phyloP scores from a whole-genome alignment of 352 stramenopile genomes.

The Globisporangium takayamanum region DNA sequence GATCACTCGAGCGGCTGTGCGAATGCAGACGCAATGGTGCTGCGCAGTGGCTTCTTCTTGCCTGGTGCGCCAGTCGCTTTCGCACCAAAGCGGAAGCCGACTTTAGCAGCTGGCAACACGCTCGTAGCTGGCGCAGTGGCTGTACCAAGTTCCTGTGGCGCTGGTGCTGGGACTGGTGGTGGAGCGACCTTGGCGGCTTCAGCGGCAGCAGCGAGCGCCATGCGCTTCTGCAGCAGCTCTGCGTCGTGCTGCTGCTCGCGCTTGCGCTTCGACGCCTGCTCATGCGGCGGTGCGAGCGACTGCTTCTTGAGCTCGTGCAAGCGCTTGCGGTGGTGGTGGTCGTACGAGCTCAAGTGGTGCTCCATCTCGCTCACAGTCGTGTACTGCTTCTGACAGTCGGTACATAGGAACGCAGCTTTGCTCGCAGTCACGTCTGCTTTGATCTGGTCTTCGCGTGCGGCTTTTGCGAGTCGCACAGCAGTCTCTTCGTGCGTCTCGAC shows the following conservation, averaged over 20 bases:
- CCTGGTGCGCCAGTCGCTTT: constrained; percentile 12
- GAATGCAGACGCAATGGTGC: constrained; percentile 8
- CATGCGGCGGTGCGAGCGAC: background rate
- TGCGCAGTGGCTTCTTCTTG: constrained; percentile 6
- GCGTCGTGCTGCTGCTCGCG: constrained; percentile 29
- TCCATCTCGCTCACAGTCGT: constrained; percentile 64
- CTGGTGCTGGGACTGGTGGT: background rate
- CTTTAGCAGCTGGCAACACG: constrained; percentile 4
- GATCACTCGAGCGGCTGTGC: background rate
- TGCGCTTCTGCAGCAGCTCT: constrained; percentile 27
- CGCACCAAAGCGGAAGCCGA: constrained; percentile 28
- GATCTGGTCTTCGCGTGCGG: constrained; percentile 19
- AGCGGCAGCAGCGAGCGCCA: constrained; percentile 20
- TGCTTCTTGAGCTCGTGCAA: constrained; percentile 32
- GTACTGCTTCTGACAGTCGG: constrained; percentile 63
- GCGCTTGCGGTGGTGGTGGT: constrained; percentile 66
- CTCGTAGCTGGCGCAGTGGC: background rate
- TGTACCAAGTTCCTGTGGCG: background rate
- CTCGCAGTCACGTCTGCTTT: constrained; percentile 33
- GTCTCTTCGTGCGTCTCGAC: constrained; percentile 36
- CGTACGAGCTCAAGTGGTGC: constrained; percentile 68
- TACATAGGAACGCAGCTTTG: constrained; percentile 48
- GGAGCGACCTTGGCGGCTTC: background rate
- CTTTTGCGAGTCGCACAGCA: constrained; percentile 21
- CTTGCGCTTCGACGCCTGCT: constrained; percentile 26